These are phyloP conservation scores for Gossypium mustelinum DNA, from an alignment of 345 rosid species.

Conservation along the genomic window DNA sequence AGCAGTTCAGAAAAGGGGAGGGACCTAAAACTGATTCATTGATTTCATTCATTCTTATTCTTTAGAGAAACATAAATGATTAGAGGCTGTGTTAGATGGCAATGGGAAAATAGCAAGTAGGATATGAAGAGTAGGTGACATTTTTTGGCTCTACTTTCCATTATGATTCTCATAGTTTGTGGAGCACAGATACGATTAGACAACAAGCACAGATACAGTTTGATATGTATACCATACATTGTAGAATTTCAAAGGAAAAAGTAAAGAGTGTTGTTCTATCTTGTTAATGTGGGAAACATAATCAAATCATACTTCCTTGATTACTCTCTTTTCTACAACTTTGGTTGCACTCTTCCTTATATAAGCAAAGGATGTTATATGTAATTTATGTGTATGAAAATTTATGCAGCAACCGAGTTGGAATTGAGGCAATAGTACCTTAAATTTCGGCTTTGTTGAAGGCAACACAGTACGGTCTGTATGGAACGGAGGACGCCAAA, in stretches of 20 bases:
- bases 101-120: neutral
- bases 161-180: neutral
- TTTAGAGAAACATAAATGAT: too few species aligned
- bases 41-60: neutral
- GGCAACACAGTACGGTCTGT: neutral
- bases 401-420: too few species aligned
- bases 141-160: neutral
- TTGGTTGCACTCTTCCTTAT: neutral
- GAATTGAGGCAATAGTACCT: too few species aligned
- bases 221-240: neutral
- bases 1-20: neutral
- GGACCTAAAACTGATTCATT: neutral
- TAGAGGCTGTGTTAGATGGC: neutral
- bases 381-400: too few species aligned
- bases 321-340: neutral
- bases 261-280: neutral
- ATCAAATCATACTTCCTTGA: too few species aligned
- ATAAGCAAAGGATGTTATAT: too few species aligned
- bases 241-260: slow-evolving; percentile 7
- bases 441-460: neutral
- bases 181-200: neutral
- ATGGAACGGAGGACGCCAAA: too few species aligned
- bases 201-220: neutral
- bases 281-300: neutral
- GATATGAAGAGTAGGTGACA: neutral